These are phyloP conservation scores for Talaromyces albobiverticillius DNA, from an alignment of 2,329 filamentous ascomycete genomes.

Conservation along the genomic window DNA sequence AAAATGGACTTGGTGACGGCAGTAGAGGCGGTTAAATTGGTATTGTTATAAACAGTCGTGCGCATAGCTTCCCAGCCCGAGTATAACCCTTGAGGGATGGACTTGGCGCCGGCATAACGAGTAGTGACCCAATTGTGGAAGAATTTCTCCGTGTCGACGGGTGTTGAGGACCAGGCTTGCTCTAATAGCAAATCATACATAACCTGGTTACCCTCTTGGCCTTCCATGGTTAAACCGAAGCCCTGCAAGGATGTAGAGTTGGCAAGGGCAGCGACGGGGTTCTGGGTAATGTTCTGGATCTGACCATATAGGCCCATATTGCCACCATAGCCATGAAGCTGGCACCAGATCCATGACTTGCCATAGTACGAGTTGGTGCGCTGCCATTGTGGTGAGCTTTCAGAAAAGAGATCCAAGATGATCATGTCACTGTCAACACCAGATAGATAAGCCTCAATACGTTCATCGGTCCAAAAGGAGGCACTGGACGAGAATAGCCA, in stretches of 20 bases:
- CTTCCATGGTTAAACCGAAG: constrained; percentile 50
- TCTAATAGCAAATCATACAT: constrained; percentile 52
- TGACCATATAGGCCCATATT: constrained; percentile 53
- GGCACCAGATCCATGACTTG: constrained; percentile 55
- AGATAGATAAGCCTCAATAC: constrained; percentile 50
- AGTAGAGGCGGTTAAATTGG: constrained; percentile 35
- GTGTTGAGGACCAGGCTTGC: constrained; percentile 47
- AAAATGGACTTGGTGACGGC: constrained; percentile 47
- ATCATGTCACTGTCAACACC: constrained; percentile 51
- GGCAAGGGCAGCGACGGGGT: constrained; percentile 44
- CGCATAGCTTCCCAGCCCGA: constrained; percentile 48
- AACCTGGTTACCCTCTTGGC: constrained; percentile 54
- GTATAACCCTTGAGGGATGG: constrained; percentile 35
- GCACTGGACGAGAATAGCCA: constrained; percentile 51
- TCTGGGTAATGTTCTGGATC: constrained; percentile 48
- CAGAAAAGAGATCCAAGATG: constrained; percentile 52
- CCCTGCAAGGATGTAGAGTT: constrained; percentile 45
- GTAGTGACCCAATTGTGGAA: constrained; percentile 46
- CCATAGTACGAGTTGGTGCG: constrained; percentile 50
- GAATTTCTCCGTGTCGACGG: constrained; percentile 46
- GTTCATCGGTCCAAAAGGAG: constrained; percentile 49
- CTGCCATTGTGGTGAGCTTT: constrained; percentile 51
- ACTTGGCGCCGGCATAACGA: constrained; percentile 36
- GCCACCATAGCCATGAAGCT: constrained; percentile 51
- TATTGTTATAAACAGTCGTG: constrained; percentile 50